Evolutionary conservation across 116 monocot genomes (phyloP), one percentile per base, ranked within the genome.

Genomic region (Zostera marina): DNA sequence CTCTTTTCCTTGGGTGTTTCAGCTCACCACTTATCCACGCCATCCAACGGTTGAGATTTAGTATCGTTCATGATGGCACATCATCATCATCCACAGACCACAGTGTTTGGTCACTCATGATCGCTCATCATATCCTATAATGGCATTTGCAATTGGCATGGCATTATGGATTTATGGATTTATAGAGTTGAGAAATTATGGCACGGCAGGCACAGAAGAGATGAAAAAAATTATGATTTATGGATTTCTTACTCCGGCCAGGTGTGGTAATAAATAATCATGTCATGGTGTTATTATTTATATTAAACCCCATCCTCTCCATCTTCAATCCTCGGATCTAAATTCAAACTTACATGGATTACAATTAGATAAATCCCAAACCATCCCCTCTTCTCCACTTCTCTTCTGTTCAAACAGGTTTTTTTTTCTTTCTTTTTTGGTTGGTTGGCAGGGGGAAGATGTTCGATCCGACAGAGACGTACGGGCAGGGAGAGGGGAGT

Each of bases 401-500:
- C 0, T 32, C 32, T 32, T 2, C 32, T 32, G 32, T 32, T 32
- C 32, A 32, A 32, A 32, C 32, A 32, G 32, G 32, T 32, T 32
- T 2, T 32, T 32, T 32, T 5, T 38, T 7, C 14, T 14, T 55
- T 32, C n/a, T 14, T 10, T 32, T 66, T 24, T 88, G 80, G 53
- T 83, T 83, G 54, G 70, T 19, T 68, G 55, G 42, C 70, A 68
- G 41, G 45, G 66, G 61, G 61, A 65, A 77, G 56, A 77, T 88
- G 80, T 83, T 63, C 52, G 66, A 80, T 54, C 88, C 88, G 24
- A 64, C 70, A 7, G 65, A 79, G 52, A 70, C 70, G 6, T 61
- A 21, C 22, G 12, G 48, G 13, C 56, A 63, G 48, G 11, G 12
- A 13, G 59, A 73, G 13, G 76, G 24, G 5, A 46, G 38, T 44